Evolutionary conservation across 495 filamentous ascomycete genomes (phyloP), one percentile per base, ranked within the genome.

Genomic region (Penicillium salamii): DNA sequence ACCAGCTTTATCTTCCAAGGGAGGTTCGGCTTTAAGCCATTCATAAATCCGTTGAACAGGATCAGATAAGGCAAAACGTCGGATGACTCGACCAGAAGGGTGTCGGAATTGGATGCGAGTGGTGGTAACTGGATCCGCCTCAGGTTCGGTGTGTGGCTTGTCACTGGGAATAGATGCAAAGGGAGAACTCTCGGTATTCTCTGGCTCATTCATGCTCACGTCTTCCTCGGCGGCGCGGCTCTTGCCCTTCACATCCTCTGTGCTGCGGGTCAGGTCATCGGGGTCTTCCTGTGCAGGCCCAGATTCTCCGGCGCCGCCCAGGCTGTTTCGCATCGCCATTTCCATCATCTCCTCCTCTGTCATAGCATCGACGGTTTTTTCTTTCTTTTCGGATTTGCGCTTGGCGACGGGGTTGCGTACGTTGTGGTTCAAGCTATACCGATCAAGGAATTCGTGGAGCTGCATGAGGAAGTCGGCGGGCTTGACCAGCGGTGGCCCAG

Each of bases 311-410:
- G 65, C 61, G 35, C 49, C 65, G 18, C 70, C 83, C 3, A 96
- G 73, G 57, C 90, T 95, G 68, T 93, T 92, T 58, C 89, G 81
- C 69, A 98, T 67, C 0, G 95, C 93, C 77, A 96, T 82, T 65
- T 95, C 85, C 59, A 98, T 76, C 90, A 92, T 92, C 66, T 98
- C 90, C 54, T 97, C 91, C 59, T 98, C 93, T 0, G 90, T 96
- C 86, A 98, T 92, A 6, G 86, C 82, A 39, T 85, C 86, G 21
- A 96, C 80, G 55, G 86, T 87, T 41, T 87, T 74, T 49, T 85
- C 79, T 46, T 82, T 84, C 51, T 81, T 76, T 55, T 89, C 86
- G 3, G 83, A 76, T 65, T 92, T 95, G 32, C 87, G 75, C 61
- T 83, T 88, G 3, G 88, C 83, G 0, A 98, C 89, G 0, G 93